These are phyloP conservation scores for Botryotinia globosa DNA, from an alignment of 2,329 filamentous ascomycete genomes.

Conservation along the genomic window DNA sequence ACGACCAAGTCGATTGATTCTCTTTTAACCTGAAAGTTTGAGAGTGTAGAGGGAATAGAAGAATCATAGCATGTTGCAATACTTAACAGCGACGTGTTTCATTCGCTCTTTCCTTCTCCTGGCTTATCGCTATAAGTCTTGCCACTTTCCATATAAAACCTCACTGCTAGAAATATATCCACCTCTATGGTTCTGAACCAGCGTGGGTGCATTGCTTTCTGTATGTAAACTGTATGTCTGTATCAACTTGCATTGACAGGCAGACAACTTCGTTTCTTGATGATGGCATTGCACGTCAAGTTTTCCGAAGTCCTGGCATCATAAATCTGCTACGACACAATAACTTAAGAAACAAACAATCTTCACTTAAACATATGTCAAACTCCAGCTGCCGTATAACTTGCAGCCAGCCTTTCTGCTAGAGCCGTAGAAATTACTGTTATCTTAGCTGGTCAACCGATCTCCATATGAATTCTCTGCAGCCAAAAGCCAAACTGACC, in stretches of 20 bases:
- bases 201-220: background rate
- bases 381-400: background rate
- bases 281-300: background rate
- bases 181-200: conserved; percentile 38
- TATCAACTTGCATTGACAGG: no score
- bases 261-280: background rate
- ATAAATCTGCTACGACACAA: background rate
- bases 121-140: conserved; percentile 38
- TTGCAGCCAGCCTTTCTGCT: background rate
- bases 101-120: conserved; percentile 39
- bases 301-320: background rate
- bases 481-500: background rate
- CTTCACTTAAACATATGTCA: background rate
- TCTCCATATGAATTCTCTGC: background rate
- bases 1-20: no score
- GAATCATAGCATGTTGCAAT: conserved; percentile 51
- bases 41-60: conserved; percentile 47
- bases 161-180: conserved; percentile 45
- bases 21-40: conserved; percentile 33
- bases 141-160: conserved; percentile 39
- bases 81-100: conserved; percentile 37
- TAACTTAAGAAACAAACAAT: background rate
- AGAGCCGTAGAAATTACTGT: background rate
- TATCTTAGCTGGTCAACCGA: background rate
- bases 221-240: no score